Evolutionary conservation across 2,329 filamentous ascomycete genomes (phyloP), one percentile per base, ranked within the genome.

Genomic region (Aureobasidium sp.): DNA sequence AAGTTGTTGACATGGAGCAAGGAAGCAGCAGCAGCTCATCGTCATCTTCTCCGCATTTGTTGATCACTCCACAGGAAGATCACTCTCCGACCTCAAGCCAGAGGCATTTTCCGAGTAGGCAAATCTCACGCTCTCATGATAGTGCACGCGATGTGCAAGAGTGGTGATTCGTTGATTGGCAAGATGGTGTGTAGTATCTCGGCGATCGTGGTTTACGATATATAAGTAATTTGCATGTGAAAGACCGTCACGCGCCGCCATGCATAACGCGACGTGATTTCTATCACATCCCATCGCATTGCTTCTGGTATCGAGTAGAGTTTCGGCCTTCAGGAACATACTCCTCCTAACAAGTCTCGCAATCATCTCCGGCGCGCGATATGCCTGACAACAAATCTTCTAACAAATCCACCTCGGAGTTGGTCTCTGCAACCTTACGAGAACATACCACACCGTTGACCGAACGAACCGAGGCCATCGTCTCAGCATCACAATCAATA

Each of bases 31-130:
- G 36, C 36, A 8, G 41, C 13, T 25, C n/a, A 44, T 54, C 50
- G 50, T 54, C 50, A 54, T 52, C 50, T 54, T 54, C 50, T 54
- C 50, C 50, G 50, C 50, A 54, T 54, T 54, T 54, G 50, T n/a
- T 41, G 37, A 54, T 54, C 50, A 27, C 8, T 42, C 25, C 25
- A 37, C 11, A 36, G 30, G 32, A 30, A 42, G 50, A 21, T 37
- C 47, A 34, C 30, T 52, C 34, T 7, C 16, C 45, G 3, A 39
- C 7, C 21, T 13, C 32, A n/a, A 36, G 21, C 10, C 49, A 54
- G 50, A 42, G 37, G 36, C 50, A 54, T 27, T 42, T 54, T 42
- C 36, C 27, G 21, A 27, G 15, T 29, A 11, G 4, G 16, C 50
- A 42, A 8, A 54, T 32, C 3, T n/a, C 15, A 42, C 32, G 25